Base-by-base conservation (phyloP, 176 grass and related monocot species). In the Bolboschoenus planiculmis region DNA sequence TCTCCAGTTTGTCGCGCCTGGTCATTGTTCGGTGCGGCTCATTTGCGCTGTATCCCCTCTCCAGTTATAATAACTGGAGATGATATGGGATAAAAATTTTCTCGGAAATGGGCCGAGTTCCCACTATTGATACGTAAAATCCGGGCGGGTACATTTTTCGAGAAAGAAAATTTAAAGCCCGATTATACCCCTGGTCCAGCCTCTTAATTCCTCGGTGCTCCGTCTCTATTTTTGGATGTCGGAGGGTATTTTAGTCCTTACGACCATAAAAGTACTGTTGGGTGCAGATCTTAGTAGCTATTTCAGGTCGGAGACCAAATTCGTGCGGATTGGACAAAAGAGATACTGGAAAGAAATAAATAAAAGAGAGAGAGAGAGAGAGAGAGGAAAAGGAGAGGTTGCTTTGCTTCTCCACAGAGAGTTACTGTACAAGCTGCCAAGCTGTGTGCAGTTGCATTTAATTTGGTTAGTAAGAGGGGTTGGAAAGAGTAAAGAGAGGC, bases 51-150 rank as follows among this genome's bases (percentile, higher is more conserved):
- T 15, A 1, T 0, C 7, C 4, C 35, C 8, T 65, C 79, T 65
- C 34, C 56, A 26, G 18, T 64, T 46, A 10, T 2, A 43, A 1
- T 15, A 15, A 81, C 9, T 63, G 56, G 79, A 63, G 79, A 27
- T 24, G 56, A 30, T 46, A 0, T 24, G 26, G 31, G 33, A 9
- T 8, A 3, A 26, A 26, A 24, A 14, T 62, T 48, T 82, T 66
- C 79, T 46, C 10, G 58, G 58, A 62, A 76, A 58, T 15, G 29
- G 47, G 33, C 18, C 64, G 53, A 59, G 9, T 75, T 84, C 82
- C 60, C 66, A 84, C 82, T 43, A 35, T 76, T 66, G 83, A 76
- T 84, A 60, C 83, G 83, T 84, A 76, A 77, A 84, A 84, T 84
- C 68, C 51, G 83, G 67, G 83, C 40, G 48, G 34, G 67, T 74